These are phyloP conservation scores for Sclerotinia sclerotiorum DNA, from an alignment of 2,329 filamentous ascomycete genomes.

Conservation along the genomic window DNA sequence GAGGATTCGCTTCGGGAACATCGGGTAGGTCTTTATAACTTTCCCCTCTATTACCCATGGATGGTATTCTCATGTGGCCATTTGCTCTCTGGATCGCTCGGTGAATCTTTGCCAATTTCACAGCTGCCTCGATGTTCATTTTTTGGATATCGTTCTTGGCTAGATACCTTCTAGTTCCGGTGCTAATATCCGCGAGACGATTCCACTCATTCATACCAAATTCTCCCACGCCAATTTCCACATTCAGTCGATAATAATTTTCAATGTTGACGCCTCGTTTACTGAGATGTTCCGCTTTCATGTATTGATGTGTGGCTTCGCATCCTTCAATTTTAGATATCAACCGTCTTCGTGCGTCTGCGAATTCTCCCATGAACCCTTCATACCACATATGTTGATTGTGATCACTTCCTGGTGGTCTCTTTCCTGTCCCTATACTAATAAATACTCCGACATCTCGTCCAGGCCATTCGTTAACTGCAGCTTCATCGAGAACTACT, in stretches of 20 bases:
- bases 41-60: constrained; percentile 11
- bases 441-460: constrained; percentile 89
- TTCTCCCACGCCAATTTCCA: constrained; percentile 92
- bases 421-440: constrained; percentile 90
- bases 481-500: constrained; percentile 82
- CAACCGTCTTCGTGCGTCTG: constrained; percentile 79
- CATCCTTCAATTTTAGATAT: constrained; percentile 95
- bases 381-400: constrained; percentile 88
- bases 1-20: constrained; percentile 43
- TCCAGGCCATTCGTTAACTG: constrained; percentile 91
- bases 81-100: constrained; percentile 57
- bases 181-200: constrained; percentile 91
- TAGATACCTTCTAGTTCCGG: constrained; percentile 83
- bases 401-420: constrained; percentile 66
- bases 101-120: constrained; percentile 81
- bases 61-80: constrained; percentile 15
- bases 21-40: constrained; percentile 32
- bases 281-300: constrained; percentile 75
- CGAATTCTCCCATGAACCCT: constrained; percentile 87
- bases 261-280: constrained; percentile 80
- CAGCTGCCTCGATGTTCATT: constrained; percentile 73
- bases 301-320: constrained; percentile 83
- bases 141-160: constrained; percentile 69
- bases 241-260: constrained; percentile 95
- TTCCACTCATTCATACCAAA: constrained; percentile 99